Conservation (phyloP, 805 yeast genomes). For the Isabelozyma heimii region DNA sequence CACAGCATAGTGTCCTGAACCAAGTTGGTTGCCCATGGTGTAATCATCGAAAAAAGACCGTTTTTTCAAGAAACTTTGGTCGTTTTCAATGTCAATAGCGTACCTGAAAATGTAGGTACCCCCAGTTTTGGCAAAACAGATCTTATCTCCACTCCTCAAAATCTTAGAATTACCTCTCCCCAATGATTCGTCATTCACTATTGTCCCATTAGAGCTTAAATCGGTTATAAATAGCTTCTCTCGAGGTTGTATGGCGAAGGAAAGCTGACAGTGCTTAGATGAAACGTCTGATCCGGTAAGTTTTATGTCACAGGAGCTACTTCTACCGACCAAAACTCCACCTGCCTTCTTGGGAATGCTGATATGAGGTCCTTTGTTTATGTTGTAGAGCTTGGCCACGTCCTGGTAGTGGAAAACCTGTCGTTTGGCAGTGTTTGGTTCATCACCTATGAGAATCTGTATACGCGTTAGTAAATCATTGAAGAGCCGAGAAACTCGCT, state of each 20-base stretch:
- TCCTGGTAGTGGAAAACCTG: slow-evolving; percentile 9
- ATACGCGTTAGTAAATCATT: background rate
- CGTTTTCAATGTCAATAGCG: slow-evolving; percentile 21
- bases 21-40: slow-evolving; percentile 57
- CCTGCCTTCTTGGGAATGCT: slow-evolving; percentile 17
- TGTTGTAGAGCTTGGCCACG: slow-evolving; percentile 20
- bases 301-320: slow-evolving; percentile 56
- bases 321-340: slow-evolving; percentile 46
- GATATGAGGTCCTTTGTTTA: slow-evolving; percentile 14
- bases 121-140: slow-evolving; percentile 53
- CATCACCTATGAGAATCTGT: slow-evolving; percentile 7
- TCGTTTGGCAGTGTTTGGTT: slow-evolving; percentile 5
- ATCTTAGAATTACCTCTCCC: slow-evolving; percentile 48
- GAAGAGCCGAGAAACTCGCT: background rate
- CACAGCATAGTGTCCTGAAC: slow-evolving; percentile 80
- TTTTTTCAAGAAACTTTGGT: slow-evolving; percentile 12
- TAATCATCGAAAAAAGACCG: slow-evolving; percentile 56
- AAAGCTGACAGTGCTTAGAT: slow-evolving; percentile 58
- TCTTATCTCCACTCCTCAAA: slow-evolving; percentile 61
- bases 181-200: slow-evolving; percentile 54
- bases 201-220: slow-evolving; percentile 64
- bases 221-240: slow-evolving; percentile 52
- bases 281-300: slow-evolving; percentile 62
- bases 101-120: slow-evolving; percentile 52
- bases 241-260: slow-evolving; percentile 35